Percentiles rank a stretch among this genome's conserved stretches.
These are phyloP conservation scores for Stevia rebaudiana DNA, from an alignment of 140 eudicot species.

Conservation along the genomic window DNA sequence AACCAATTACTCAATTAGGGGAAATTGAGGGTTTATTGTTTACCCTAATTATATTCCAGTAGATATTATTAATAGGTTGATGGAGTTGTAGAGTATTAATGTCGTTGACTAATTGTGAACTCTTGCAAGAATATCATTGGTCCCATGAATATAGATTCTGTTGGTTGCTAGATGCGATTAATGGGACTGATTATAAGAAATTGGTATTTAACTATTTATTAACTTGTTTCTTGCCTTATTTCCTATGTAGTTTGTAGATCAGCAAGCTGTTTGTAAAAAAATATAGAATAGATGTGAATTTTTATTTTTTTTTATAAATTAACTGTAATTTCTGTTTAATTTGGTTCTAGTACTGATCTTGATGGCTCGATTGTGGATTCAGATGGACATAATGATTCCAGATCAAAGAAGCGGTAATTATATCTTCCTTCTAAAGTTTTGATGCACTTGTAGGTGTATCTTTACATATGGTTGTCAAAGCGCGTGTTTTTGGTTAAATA, in stretches of 20 bases:
- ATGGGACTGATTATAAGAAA: slow-evolving; percentile 2
- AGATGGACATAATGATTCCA: slow-evolving; percentile 51
- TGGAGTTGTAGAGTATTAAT: slow-evolving; percentile 8
- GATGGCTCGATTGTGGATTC: slow-evolving; percentile 68
- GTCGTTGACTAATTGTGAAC: slow-evolving; percentile 6
- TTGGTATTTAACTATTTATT: too few relatives aligned
- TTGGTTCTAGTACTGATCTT: slow-evolving; percentile 42
- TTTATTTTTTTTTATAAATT: background rate
- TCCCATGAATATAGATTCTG: slow-evolving; percentile 8
- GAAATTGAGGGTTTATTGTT: background rate
- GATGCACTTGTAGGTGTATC: background rate
- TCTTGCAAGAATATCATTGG: background rate
- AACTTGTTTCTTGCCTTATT: background rate
- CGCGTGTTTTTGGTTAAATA: background rate
- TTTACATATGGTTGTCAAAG: background rate
- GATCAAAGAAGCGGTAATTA: slow-evolving; percentile 69
- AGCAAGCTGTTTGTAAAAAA: slow-evolving; percentile 5
- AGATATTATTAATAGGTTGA: background rate
- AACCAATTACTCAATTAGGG: background rate
- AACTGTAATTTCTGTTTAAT: background rate
- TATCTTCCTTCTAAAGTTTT: slow-evolving; percentile 10
- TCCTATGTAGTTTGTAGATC: background rate
- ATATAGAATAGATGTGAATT: background rate
- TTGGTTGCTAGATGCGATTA: background rate
- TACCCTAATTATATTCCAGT: background rate